Base-by-base conservation (phyloP, 2,329 filamentous ascomycete species). In the Microsporum ferrugineum region DNA sequence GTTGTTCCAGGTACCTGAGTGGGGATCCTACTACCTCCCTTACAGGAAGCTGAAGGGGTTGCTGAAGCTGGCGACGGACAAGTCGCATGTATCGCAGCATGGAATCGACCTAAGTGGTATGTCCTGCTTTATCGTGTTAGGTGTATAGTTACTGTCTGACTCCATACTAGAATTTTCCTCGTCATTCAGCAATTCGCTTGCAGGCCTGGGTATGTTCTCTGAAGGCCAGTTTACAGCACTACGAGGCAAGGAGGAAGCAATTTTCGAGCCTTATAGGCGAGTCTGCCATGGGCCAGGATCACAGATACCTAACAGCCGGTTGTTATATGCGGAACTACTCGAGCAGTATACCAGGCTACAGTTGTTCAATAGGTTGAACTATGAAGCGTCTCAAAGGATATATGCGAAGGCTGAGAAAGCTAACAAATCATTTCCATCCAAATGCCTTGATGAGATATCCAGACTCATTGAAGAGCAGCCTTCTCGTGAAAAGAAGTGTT, bases 1-100 rank as follows among this genome's bases (percentile, higher is more conserved):
- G 56, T 62, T 34, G 6, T 60, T 65, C 51, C 63, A 67, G 27
- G 60, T 70, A 3, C 66, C 70, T 2, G 68, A 70, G 60, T 73
- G 69, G 71, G 62, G 62, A 2, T 38, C 64, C 8, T 57, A 63
- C 23, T 72, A 72, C 61, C 59, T 71, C 27, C 65, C 69, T 53
- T 72, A 73, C 59, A 64, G 67, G 47, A 60, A 56, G 27, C 57
- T 73, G 29, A 70, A 72, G 45, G 49, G 12, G 53, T 45, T 53
- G n/a, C 38, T 53, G 34, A 62, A 59, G n/a, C 27, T 34, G 23
- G 38, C 33, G 7, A 34, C 1, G 17, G 12, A 27, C 29, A 43
- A 62, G 34, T 5, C 17, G 23, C 55, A 39, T 12, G 41, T 14
- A n/a, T 14, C 57, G 8, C 31, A 12, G 12, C 31, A 34, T 23